phyloP scores from a whole-genome alignment of 2,329 filamentous ascomycete species.

The Dactylella cylindrospora region DNA sequence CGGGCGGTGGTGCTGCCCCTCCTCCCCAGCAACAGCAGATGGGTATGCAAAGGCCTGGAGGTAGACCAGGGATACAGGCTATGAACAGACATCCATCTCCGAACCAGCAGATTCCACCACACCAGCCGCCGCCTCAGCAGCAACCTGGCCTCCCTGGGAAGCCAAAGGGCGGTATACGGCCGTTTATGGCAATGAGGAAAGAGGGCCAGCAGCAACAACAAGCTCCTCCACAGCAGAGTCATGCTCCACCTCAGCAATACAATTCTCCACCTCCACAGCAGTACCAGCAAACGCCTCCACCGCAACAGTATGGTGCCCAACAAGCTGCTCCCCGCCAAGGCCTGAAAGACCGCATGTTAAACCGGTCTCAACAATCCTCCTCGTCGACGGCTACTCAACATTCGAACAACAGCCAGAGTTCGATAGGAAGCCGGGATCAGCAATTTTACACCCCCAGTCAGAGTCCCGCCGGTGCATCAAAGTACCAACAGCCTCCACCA shows the following conservation, averaged over 20 bases:
- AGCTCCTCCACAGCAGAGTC: constrained; percentile 8
- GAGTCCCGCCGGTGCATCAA: background rate
- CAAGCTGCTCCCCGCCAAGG: constrained; percentile 3
- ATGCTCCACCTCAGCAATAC: constrained; percentile 22
- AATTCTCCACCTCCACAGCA: too few relatives aligned
- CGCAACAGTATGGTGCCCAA: constrained; percentile 6
- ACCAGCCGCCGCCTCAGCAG: constrained; percentile 21
- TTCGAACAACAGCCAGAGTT: background rate
- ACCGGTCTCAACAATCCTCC: background rate
- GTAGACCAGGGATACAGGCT: constrained; percentile 15
- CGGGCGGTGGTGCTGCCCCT: background rate
- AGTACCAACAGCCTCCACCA: background rate
- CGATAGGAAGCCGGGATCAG: background rate
- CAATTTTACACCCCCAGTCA: background rate
- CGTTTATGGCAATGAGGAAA: constrained; percentile 37
- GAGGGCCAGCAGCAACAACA: constrained; percentile 32
- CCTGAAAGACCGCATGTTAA: background rate
- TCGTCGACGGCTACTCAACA: background rate
- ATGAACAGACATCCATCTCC: background rate
- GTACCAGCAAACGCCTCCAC: constrained; percentile 16
- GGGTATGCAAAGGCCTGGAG: constrained; percentile 1
- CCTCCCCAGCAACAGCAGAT: constrained; percentile 14
- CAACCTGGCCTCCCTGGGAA: constrained; percentile 21
- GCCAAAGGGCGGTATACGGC: constrained; percentile 23
- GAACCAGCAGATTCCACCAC: constrained; percentile 17